Evolutionary conservation across 768 basidiomycete species (phyloP).

Genomic region (Kondoa malvinella): DNA sequence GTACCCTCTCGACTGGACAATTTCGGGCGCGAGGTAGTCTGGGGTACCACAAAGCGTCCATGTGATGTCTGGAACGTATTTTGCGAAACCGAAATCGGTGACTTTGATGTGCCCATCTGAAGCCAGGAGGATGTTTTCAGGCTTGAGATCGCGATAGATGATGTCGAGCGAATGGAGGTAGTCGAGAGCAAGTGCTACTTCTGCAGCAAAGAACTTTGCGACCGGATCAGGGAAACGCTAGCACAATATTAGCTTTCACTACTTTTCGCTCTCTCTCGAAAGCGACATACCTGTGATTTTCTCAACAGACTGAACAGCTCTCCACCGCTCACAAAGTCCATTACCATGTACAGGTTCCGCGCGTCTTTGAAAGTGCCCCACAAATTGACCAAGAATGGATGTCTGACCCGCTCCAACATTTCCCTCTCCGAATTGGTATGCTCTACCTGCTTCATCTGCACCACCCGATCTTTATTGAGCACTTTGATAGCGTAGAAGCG

Average conservation of each 20-base stretch:
- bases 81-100: conserved; percentile 89
- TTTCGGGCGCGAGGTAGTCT: conserved; percentile 94
- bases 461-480: conserved; percentile 32
- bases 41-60: conserved; percentile 81
- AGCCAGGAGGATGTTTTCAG: conserved; percentile 34
- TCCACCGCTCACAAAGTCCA: conserved; percentile 53
- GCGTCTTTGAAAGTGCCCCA: conserved; percentile 86
- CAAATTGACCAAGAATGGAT: conserved; percentile 93
- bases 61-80: conserved; percentile 92
- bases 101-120: conserved; percentile 68
- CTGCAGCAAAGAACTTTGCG: conserved; percentile 93
- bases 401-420: conserved; percentile 67
- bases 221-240: conserved; percentile 92
- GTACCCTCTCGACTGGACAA: conserved; percentile 92
- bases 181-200: conserved; percentile 83
- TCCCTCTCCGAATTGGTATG: conserved; percentile 95
- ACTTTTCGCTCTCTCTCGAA: not conserved
- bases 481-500: conserved; percentile 63
- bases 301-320: conserved; percentile 94
- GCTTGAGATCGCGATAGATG: conserved; percentile 96
- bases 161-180: conserved; percentile 95
- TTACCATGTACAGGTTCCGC: conserved; percentile 93
- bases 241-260: conserved; percentile 37
- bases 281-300: conserved; percentile 24
- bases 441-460: conserved; percentile 73